Conservation (phyloP, 148 eudicot genomes). For the Silene conica region DNA sequence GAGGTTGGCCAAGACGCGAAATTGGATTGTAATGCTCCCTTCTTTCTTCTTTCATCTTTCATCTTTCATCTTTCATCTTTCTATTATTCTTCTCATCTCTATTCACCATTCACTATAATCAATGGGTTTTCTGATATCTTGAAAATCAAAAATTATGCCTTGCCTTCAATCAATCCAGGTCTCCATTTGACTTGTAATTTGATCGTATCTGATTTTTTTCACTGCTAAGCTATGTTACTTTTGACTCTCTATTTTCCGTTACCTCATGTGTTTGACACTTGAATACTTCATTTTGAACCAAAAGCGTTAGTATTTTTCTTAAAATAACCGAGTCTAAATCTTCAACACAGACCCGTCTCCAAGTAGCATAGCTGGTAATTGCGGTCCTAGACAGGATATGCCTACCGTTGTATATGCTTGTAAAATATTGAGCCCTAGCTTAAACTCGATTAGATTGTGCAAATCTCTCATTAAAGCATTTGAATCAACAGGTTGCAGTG, state of each 20-base stretch:
- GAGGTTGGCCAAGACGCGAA: conserved; percentile 85
- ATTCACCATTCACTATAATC: background rate
- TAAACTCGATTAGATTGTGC: background rate
- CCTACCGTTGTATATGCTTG: too few species aligned
- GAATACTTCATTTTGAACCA: background rate
- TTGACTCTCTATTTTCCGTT: too few species aligned
- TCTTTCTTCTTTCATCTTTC: background rate
- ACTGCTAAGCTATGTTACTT: too few species aligned
- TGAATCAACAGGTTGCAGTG: conserved; percentile 66
- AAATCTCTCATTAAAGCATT: background rate
- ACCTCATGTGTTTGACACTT: background rate
- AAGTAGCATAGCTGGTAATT: background rate
- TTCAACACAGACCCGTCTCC: background rate
- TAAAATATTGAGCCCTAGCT: too few species aligned
- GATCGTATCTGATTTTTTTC: too few species aligned
- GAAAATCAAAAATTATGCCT: too few species aligned
- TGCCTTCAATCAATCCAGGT: background rate
- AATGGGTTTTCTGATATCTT: background rate
- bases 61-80: background rate
- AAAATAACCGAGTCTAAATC: background rate
- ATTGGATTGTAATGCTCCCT: conserved; percentile 70
- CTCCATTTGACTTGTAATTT: background rate
- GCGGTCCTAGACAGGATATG: background rate
- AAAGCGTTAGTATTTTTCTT: background rate
- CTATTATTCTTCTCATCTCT: background rate